phyloP scores from a whole-genome alignment of 2,329 filamentous ascomycete genomes.

The Paradendryphiella salina region DNA sequence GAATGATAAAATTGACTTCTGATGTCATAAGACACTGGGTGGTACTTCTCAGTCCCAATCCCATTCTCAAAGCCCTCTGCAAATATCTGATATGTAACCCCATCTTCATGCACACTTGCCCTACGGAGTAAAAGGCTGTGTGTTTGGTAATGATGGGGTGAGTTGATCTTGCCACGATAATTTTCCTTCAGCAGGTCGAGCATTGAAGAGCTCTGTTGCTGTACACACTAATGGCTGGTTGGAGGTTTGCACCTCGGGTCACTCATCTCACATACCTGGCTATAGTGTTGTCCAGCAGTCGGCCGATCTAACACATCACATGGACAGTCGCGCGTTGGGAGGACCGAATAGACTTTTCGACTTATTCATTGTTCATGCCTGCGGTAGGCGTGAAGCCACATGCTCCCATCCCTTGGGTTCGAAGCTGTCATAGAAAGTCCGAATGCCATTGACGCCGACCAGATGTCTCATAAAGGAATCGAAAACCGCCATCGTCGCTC shows the following conservation, averaged over 20 bases:
- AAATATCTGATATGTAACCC: constrained; percentile 55
- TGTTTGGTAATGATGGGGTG: constrained; percentile 68
- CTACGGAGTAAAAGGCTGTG: constrained; percentile 55
- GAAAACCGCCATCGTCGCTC: constrained; percentile 43
- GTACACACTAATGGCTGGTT: constrained; percentile 70
- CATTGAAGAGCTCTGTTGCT: constrained; percentile 63
- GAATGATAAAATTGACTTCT: constrained; percentile 8
- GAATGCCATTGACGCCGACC: constrained; percentile 49
- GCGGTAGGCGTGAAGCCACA: constrained; percentile 36
- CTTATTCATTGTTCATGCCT: constrained; percentile 46
- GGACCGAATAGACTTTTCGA: constrained; percentile 40
- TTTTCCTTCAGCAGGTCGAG: constrained; percentile 68
- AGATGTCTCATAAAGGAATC: constrained; percentile 48
- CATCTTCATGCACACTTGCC: constrained; percentile 67
- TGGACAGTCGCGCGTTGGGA: constrained; percentile 21
- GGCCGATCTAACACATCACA: constrained; percentile 28
- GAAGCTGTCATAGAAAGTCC: constrained; percentile 45
- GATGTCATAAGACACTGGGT: constrained; percentile 1
- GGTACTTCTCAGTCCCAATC: not conserved
- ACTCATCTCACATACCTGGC: constrained; percentile 15
- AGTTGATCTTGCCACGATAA: constrained; percentile 65
- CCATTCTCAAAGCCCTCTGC: constrained; percentile 5
- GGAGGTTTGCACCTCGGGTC: constrained; percentile 22
- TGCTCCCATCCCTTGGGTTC: constrained; percentile 41
- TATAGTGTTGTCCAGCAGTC: constrained; percentile 2